Evolutionary conservation across 228 moss, liverwort and hornwort genomes (phyloP).

Genomic region (Sphagnum magellanicum): DNA sequence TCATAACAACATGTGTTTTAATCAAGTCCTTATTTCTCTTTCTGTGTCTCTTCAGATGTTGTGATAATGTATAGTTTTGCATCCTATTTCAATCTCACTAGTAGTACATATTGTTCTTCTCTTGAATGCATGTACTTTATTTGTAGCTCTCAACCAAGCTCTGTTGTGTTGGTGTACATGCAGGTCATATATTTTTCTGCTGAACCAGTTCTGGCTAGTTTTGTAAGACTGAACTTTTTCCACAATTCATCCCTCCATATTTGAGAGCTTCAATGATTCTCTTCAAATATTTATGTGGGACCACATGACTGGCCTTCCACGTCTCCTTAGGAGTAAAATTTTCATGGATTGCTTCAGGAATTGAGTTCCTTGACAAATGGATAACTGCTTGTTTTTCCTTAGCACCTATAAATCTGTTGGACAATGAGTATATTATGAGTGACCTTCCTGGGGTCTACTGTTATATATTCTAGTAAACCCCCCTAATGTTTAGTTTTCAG

Average conservation of each 20-base stretch:
- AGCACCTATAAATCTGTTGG: not conserved
- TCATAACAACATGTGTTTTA: not conserved
- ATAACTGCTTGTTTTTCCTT: not conserved
- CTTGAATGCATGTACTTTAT: not conserved
- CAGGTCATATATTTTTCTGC: conserved; percentile 96
- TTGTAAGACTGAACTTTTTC: not conserved
- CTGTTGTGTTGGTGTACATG: conserved; percentile 11
- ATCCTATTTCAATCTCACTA: not conserved
- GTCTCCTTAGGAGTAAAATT: not conserved
- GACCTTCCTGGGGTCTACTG: too few relatives aligned
- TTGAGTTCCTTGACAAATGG: not conserved
- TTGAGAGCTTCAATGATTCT: not conserved
- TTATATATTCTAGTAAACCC: too few relatives aligned
- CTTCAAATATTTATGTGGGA: too few relatives aligned
- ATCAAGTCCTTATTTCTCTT: not conserved
- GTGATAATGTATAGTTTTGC: not conserved
- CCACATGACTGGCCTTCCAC: too few relatives aligned
- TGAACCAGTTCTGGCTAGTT: conserved; percentile 2
- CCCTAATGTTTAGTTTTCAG: too few relatives aligned
- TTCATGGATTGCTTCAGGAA: not conserved
- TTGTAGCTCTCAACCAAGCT: not conserved
- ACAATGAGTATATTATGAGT: not conserved
- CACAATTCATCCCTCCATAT: conserved; percentile 7
- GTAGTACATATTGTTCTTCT: not conserved
- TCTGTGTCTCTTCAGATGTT: conserved; percentile 4